Evolutionary conservation across 805 yeast genomes (phyloP), one percentile per base, ranked within the genome.

Genomic region (Yarrowia porcina): DNA sequence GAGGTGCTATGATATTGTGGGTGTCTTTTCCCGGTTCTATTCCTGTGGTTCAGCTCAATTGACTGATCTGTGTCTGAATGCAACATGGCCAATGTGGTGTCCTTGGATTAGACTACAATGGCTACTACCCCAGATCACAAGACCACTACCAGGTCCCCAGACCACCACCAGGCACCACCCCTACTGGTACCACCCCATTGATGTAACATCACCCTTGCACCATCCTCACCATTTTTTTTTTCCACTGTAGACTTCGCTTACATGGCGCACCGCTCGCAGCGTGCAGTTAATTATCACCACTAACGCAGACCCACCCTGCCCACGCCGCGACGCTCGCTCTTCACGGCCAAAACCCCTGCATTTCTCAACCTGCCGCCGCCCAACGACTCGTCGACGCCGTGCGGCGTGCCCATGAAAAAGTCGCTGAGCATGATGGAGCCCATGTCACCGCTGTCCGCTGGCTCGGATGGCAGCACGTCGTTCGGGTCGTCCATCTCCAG

Each of bases 321-420:
- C 32, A 52, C 59, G 2, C 59, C 59, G 7, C 21, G 59, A 35
- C 59, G 59, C 25, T 52, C 59, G 25, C 59, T 52, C 25, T 52
- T 52, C 44, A n/a, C 42, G 4, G 42, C 59, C 42, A 35, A 36
- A 52, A 52, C 59, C 36, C 59, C 59, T 52, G 59, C 59, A 52
- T 52, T 52, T 52, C 59, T 52, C 32, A 52, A 35, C 33, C 59
- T 52, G 13, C 59, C 59, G 15, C 59, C 59, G n/a, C 59, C 59
- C 23, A 52, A 52, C 25, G 59, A 52, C 44, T 52, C 59, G 23
- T 52, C 59, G 18, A 52, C 59, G 33, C 59, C 59, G 12, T 52
- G 59, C 20, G 42, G 44, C 15, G 13, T 52, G 32, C 59, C 59
- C 23, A 35, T 36, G 59, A 52, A 52, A 8, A 52, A 52, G 33